Conservation (phyloP, 352 stramenopile genomes). For the Bremia lactucae region DNA sequence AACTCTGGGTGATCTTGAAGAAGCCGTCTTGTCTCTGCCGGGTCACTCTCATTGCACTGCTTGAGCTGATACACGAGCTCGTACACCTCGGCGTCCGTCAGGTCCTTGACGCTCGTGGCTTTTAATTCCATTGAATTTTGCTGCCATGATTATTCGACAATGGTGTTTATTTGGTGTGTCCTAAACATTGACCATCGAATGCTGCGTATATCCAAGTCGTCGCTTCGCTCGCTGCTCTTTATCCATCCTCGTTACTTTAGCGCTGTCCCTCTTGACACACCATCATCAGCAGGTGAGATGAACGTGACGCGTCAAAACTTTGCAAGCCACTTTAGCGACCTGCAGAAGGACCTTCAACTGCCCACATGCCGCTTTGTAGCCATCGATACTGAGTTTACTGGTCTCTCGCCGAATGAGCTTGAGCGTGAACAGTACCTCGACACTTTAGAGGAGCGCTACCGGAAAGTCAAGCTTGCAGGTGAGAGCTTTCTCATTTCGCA, state of each 20-base stretch:
- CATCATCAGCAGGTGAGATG: slow-evolving; percentile 22
- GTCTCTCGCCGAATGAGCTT: slow-evolving; percentile 52
- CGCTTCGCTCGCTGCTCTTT: slow-evolving; percentile 14
- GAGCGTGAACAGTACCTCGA: slow-evolving; percentile 61
- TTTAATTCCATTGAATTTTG: slow-evolving; percentile 20
- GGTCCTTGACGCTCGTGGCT: slow-evolving; percentile 37
- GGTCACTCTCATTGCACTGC: slow-evolving; percentile 70
- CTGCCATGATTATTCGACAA: no score
- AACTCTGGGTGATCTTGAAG: slow-evolving; percentile 71
- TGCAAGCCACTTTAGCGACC: slow-evolving; percentile 34
- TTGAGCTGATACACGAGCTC: slow-evolving; percentile 74
- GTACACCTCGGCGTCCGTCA: slow-evolving; percentile 46
- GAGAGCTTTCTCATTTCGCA: slow-evolving; percentile 80
- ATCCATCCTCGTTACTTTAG: slow-evolving; percentile 9
- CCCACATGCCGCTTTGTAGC: slow-evolving; percentile 63
- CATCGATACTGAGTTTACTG: slow-evolving; percentile 81
- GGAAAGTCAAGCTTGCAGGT: slow-evolving; percentile 57
- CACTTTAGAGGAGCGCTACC: slow-evolving; percentile 67
- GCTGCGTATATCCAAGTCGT: slow-evolving; percentile 20
- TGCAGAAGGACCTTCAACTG: slow-evolving; percentile 47
- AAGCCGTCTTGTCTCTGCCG: slow-evolving; percentile 51
- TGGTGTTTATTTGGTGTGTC: slow-evolving; percentile 3
- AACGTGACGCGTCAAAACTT: slow-evolving; percentile 82
- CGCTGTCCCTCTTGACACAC: neutral
- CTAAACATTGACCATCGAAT: slow-evolving; percentile 14